These are phyloP conservation scores for Lathyrus aphaca DNA, from an alignment of 306 rosid species.

Conservation along the genomic window DNA sequence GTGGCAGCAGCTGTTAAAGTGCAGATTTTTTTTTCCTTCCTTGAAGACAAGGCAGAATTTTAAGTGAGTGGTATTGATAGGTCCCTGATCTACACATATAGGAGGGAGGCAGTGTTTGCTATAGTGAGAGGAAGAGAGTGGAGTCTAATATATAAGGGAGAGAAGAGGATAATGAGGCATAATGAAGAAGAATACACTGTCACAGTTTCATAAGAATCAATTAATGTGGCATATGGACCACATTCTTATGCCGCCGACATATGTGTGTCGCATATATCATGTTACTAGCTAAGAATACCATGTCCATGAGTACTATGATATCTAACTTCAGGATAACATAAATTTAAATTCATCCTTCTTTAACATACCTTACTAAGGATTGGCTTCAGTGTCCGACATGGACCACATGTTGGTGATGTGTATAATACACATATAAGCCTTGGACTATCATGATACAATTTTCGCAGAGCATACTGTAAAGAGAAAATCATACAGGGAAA, in stretches of 20 bases:
- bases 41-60: neutral
- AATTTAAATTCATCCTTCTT: neutral
- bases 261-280: neutral
- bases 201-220: no score
- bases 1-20: neutral
- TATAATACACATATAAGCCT: conserved; percentile 90
- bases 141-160: neutral
- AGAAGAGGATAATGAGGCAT: neutral
- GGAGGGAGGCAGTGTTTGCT: neutral
- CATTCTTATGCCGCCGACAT: no score
- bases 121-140: neutral
- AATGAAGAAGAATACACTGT: no score
- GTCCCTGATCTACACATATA: neutral
- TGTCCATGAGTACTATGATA: conserved; percentile 11
- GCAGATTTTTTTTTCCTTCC: neutral
- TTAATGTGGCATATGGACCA: no score
- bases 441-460: conserved; percentile 94
- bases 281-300: neutral
- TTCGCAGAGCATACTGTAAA: conserved; percentile 87
- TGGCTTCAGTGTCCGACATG: conserved; percentile 96
- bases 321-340: conserved; percentile 27
- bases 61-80: neutral
- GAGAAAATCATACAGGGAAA: conserved; percentile 9
- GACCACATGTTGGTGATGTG: conserved; percentile 91
- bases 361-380: conserved; percentile 84